phyloP scores from a whole-genome alignment of 2,329 filamentous ascomycete species.

The Exophiala bonariae region DNA sequence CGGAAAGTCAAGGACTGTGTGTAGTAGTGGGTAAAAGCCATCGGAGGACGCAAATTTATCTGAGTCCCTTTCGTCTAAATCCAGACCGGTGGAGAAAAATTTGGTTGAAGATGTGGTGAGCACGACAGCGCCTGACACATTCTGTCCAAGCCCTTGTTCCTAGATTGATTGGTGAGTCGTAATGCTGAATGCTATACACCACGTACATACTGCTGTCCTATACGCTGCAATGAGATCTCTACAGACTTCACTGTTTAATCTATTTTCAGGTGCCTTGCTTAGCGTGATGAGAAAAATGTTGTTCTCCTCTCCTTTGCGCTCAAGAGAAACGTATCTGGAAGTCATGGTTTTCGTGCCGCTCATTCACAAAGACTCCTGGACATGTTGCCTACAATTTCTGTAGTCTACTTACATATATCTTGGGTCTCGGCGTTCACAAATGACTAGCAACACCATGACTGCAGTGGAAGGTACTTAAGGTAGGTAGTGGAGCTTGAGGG shows the following conservation, averaged over 20 bases:
- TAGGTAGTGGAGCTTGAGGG: too few species aligned
- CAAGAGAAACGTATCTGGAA: too few species aligned
- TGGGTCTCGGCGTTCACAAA: too few species aligned
- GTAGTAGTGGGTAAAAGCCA: constrained; percentile 52
- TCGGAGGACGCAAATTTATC: constrained; percentile 57
- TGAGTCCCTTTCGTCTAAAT: constrained; percentile 46
- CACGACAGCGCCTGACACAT: constrained; percentile 36
- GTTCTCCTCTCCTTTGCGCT: too few species aligned
- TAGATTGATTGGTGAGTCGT: constrained; percentile 53
- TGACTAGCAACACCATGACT: too few species aligned
- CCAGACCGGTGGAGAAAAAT: constrained; percentile 39
- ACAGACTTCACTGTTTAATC: constrained; percentile 50
- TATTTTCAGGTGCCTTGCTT: constrained; percentile 54
- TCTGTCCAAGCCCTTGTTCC: constrained; percentile 47
- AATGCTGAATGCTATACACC: constrained; percentile 42
- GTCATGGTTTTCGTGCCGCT: too few species aligned
- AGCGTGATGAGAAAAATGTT: constrained; percentile 57
- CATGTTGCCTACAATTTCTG: too few species aligned
- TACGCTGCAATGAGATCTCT: constrained; percentile 54
- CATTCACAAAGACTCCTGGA: too few species aligned
- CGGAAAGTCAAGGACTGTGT: constrained; percentile 46
- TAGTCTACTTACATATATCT: too few species aligned
- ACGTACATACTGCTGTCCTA: constrained; percentile 39
- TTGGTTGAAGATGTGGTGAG: not conserved
- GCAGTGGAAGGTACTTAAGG: too few species aligned